Conservation (phyloP, 805 yeast genomes). For the Scheffersomyces lignosus region DNA sequence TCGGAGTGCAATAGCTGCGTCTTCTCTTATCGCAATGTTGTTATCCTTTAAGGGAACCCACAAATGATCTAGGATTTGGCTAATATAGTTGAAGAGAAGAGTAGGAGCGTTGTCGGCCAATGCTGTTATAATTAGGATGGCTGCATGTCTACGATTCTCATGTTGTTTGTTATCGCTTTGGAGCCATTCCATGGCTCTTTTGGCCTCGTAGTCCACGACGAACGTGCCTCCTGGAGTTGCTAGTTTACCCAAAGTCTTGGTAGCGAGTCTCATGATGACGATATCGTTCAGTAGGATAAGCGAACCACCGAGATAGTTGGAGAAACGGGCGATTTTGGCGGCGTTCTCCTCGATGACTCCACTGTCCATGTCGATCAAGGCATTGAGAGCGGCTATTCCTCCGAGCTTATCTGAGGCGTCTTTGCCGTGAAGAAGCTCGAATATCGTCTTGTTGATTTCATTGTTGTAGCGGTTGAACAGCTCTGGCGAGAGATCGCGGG, state of each 20-base stretch:
- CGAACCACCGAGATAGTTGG: slow-evolving; percentile 74
- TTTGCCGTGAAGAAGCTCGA: slow-evolving; percentile 76
- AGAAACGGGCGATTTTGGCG: slow-evolving; percentile 84
- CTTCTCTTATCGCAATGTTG: slow-evolving; percentile 71
- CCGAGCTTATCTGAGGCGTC: slow-evolving; percentile 77
- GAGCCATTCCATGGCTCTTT: slow-evolving; percentile 86
- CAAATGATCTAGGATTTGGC: slow-evolving; percentile 74
- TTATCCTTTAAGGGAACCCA: slow-evolving; percentile 88
- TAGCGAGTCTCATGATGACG: slow-evolving; percentile 84
- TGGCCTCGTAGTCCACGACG: slow-evolving; percentile 90
- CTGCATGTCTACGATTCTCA: slow-evolving; percentile 87
- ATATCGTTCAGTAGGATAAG: slow-evolving; percentile 80
- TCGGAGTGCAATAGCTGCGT: slow-evolving; percentile 79
- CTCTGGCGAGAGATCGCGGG: slow-evolving; percentile 80
- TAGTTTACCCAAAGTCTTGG: slow-evolving; percentile 81
- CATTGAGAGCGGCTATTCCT: slow-evolving; percentile 87
- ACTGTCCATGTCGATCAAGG: slow-evolving; percentile 80
- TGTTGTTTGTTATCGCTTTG: slow-evolving; percentile 73
- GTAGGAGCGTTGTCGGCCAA: slow-evolving; percentile 88
- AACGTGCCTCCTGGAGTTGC: slow-evolving; percentile 88
- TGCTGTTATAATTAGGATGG: slow-evolving; percentile 77
- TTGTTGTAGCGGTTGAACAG: slow-evolving; percentile 79
- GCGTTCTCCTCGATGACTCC: slow-evolving; percentile 77
- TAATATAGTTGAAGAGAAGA: slow-evolving; percentile 71
- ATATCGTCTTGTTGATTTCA: slow-evolving; percentile 82